phyloP scores from a whole-genome alignment of 495 filamentous ascomycete species.

The Penicillium argentinense region DNA sequence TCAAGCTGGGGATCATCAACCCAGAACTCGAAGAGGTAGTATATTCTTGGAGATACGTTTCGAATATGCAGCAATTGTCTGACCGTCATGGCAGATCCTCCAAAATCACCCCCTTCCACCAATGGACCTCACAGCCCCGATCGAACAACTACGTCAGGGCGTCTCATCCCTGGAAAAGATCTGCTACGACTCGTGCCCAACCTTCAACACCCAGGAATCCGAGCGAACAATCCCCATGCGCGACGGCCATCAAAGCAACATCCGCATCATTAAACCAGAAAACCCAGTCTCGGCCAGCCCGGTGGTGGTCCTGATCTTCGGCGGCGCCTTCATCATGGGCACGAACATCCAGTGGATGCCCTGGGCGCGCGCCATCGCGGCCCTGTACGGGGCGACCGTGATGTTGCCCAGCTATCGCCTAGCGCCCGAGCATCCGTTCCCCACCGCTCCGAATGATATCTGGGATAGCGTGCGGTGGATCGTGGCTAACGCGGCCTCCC shows the following conservation, averaged over 20 bases:
- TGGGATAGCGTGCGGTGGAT: conserved; percentile 54
- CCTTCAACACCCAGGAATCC: conserved; percentile 18
- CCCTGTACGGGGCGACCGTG: conserved; percentile 29
- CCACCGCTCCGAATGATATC: conserved; percentile 43
- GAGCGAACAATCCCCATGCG: conserved; percentile 38
- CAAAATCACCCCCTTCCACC: not conserved
- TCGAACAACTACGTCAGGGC: conserved; percentile 2
- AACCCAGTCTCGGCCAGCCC: not conserved
- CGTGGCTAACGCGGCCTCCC: conserved; percentile 29
- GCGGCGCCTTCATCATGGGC: conserved; percentile 46
- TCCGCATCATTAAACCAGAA: not conserved
- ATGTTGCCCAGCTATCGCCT: conserved; percentile 37
- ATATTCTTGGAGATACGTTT: conserved; percentile 8
- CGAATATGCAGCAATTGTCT: not conserved
- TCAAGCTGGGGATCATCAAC: conserved; percentile 33
- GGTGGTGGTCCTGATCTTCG: conserved; percentile 24
- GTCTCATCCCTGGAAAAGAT: conserved; percentile 6
- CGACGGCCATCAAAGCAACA: conserved; percentile 36
- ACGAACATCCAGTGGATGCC: conserved; percentile 26
- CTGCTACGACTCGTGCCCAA: conserved; percentile 10
- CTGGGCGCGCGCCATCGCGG: conserved; percentile 29
- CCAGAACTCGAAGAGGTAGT: conserved; percentile 33
- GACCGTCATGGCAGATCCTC: not conserved
- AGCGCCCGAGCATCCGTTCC: conserved; percentile 50
- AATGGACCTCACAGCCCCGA: not conserved